phyloP scores from a whole-genome alignment of 108 stramenopile species.

The Stephanodiscus minutulus region DNA sequence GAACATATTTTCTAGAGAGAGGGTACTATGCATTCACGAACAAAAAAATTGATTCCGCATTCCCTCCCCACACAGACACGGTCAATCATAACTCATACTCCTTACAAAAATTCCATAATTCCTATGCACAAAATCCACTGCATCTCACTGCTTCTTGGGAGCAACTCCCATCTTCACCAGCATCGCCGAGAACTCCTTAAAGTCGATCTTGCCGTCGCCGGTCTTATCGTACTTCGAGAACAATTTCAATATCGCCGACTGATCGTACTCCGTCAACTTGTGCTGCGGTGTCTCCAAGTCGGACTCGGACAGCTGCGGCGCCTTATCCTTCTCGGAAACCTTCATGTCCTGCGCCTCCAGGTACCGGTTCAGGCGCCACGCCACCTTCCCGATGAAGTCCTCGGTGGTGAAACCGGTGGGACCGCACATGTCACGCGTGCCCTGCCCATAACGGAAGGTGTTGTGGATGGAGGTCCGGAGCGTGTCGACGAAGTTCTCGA shows the following conservation, averaged over 20 bases:
- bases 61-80: neutral
- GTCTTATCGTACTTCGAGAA: conserved; percentile 91
- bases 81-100: too few species aligned
- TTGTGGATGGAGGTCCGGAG: conserved; percentile 92
- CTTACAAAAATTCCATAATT: conserved; percentile 2
- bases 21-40: neutral
- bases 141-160: conserved; percentile 57
- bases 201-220: conserved; percentile 87
- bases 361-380: conserved; percentile 88
- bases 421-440: conserved; percentile 95
- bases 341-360: conserved; percentile 57
- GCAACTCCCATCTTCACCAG: conserved; percentile 93
- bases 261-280: conserved; percentile 74
- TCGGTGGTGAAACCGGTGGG: conserved; percentile 94
- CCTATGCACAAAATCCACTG: neutral
- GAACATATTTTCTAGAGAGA: too few species aligned
- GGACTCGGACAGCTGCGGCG: conserved; percentile 77
- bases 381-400: conserved; percentile 93
- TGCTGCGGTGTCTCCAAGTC: conserved; percentile 68
- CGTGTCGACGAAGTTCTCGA: conserved; percentile 75
- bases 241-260: conserved; percentile 77
- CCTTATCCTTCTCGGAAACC: conserved; percentile 64
- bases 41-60: neutral
- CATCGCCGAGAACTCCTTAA: conserved; percentile 90
- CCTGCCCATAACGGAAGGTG: conserved; percentile 96